Conservation (phyloP, 257 asterid genomes). For the Anisodus acutangulus region DNA sequence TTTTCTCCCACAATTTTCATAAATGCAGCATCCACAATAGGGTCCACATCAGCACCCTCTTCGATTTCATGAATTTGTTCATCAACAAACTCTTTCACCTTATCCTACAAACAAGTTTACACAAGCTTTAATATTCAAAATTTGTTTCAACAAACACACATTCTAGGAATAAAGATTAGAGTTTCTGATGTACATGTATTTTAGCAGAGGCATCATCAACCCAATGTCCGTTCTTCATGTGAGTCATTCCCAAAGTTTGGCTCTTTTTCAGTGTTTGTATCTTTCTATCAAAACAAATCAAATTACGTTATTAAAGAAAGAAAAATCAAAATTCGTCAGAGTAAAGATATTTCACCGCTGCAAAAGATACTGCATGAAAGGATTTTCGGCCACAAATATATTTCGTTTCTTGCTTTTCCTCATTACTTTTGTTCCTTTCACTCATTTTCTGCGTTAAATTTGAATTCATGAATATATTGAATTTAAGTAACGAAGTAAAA, state of each 20-base stretch:
- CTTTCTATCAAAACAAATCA: background rate
- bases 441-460: too few species aligned
- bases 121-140: too few species aligned
- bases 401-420: too few species aligned
- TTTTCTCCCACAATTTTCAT: background rate
- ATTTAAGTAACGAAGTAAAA: too few species aligned
- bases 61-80: background rate
- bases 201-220: background rate
- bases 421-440: too few species aligned
- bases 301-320: background rate
- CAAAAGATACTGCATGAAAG: too few species aligned
- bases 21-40: background rate
- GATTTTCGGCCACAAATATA: too few species aligned
- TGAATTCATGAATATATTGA: too few species aligned
- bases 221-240: background rate
- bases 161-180: background rate
- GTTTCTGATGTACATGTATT: background rate
- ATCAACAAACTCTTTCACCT: background rate
- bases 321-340: too few species aligned
- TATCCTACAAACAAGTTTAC: background rate
- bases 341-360: too few species aligned
- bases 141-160: background rate
- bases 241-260: background rate
- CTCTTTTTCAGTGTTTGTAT: background rate
- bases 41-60: background rate